phyloP scores from a whole-genome alignment of 2,329 filamentous ascomycete species.

The Exophiala alcalophila region DNA sequence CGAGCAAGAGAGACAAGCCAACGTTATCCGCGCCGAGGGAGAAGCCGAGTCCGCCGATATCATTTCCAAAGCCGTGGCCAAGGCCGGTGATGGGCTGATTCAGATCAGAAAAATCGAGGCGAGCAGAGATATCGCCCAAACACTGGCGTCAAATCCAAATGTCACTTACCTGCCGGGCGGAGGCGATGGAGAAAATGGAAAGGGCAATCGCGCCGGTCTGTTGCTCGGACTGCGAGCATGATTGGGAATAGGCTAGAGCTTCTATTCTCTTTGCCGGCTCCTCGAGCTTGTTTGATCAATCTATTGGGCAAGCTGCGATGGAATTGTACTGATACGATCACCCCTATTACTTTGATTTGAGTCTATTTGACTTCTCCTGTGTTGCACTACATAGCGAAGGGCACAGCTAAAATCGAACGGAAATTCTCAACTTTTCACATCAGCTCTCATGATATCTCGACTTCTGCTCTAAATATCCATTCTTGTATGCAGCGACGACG shows the following conservation, averaged over 20 bases:
- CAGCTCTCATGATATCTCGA: too few species aligned
- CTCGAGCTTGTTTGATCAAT: too few species aligned
- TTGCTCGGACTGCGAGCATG: constrained; percentile 55
- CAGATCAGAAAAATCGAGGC: constrained; percentile 98
- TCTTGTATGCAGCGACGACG: too few species aligned
- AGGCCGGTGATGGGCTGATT: constrained; percentile 88
- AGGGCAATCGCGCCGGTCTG: constrained; percentile 64
- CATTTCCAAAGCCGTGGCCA: constrained; percentile 89
- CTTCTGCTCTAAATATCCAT: too few species aligned
- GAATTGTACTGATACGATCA: constrained; percentile 16
- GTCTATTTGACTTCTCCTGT: constrained; percentile 9
- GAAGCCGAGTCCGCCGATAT: constrained; percentile 96
- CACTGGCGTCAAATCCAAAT: constrained; percentile 85
- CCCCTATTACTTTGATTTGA: constrained; percentile 8
- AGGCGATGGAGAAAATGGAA: constrained; percentile 51
- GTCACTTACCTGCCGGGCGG: constrained; percentile 89
- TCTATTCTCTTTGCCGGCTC: too few species aligned
- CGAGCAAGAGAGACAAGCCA: constrained; percentile 97
- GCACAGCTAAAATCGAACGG: constrained; percentile 9
- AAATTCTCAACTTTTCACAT: constrained; percentile 28
- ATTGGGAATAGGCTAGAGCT: neutral
- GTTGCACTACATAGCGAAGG: constrained; percentile 26
- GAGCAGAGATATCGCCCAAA: constrained; percentile 89
- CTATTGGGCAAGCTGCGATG: neutral
- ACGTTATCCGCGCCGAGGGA: constrained; percentile 96